Conservation (phyloP, 1,284 basidiomycete genomes). For the Coniophora puteana region DNA sequence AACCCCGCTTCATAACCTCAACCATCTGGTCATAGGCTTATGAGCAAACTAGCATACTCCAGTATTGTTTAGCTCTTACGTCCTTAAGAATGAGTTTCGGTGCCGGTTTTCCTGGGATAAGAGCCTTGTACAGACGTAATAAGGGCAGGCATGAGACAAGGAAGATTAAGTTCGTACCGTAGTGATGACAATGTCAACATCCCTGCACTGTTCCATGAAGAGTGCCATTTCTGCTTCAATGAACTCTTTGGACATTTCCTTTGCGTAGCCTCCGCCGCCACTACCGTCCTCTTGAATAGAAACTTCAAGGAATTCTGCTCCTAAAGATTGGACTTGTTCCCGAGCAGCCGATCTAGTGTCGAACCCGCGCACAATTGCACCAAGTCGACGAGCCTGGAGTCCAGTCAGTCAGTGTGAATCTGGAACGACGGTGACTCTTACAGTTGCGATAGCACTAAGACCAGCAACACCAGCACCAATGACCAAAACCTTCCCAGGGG, state of each 20-base stretch:
- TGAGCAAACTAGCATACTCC: constrained; percentile 8
- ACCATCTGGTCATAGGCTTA: constrained; percentile 54
- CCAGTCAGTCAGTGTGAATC: constrained; percentile 1
- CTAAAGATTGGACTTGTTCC: constrained; percentile 84
- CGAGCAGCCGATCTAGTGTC: constrained; percentile 80
- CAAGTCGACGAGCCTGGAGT: constrained; percentile 69
- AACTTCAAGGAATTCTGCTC: constrained; percentile 84
- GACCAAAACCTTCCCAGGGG: constrained; percentile 80
- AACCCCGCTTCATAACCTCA: constrained; percentile 83
- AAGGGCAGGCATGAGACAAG: constrained; percentile 2
- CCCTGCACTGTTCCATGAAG: constrained; percentile 81
- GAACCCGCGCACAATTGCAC: constrained; percentile 83
- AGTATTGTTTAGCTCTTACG: constrained; percentile 23
- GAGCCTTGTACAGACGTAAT: constrained; percentile 44
- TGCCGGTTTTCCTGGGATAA: constrained; percentile 81
- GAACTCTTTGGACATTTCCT: constrained; percentile 87
- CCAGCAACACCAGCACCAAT: constrained; percentile 87
- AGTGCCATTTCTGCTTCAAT: constrained; percentile 86
- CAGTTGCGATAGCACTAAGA: constrained; percentile 80
- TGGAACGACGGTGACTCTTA: constrained; percentile 25
- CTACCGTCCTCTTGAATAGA: constrained; percentile 74
- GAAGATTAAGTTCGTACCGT: constrained; percentile 44
- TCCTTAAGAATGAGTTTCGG: constrained; percentile 79
- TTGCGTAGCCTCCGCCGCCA: constrained; percentile 82
- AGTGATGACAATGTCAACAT: constrained; percentile 84